These are phyloP conservation scores for Tinospora cordifolia DNA, from an alignment of 164 flowering plant species.

Conservation along the genomic window DNA sequence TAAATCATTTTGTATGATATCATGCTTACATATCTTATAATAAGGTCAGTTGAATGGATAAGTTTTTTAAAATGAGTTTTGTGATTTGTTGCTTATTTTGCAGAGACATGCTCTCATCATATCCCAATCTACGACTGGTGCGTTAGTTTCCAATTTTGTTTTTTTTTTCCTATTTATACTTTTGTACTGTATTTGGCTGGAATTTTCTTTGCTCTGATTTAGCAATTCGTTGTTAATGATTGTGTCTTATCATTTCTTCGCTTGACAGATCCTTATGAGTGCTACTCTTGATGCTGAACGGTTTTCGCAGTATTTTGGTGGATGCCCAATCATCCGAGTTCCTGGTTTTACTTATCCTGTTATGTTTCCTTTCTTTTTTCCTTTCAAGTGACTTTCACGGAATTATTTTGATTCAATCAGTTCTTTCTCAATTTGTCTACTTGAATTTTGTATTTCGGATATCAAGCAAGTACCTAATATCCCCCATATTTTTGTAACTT, in stretches of 20 bases:
- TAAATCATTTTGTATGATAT: background rate
- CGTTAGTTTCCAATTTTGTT: slow-evolving; percentile 21
- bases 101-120: slow-evolving; percentile 82
- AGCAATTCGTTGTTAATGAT: slow-evolving; percentile 2
- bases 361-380: slow-evolving; percentile 12
- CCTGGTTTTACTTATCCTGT: slow-evolving; percentile 98
- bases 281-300: slow-evolving; percentile 92
- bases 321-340: slow-evolving; percentile 84
- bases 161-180: background rate
- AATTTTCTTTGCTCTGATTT: background rate
- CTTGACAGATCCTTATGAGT: slow-evolving; percentile 84
- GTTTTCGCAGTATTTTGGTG: slow-evolving; percentile 89
- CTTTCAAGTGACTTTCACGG: background rate
- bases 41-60: background rate
- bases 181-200: background rate
- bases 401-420: background rate
- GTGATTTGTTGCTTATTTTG: slow-evolving; percentile 20
- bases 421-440: too few relatives aligned
- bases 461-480: too few relatives aligned
- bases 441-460: too few relatives aligned
- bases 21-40: background rate
- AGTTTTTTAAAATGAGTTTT: background rate
- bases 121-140: slow-evolving; percentile 82
- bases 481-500: too few relatives aligned
- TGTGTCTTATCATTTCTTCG: slow-evolving; percentile 1